Conservation (phyloP, 2,329 filamentous ascomycete species). For the Xenoacremonium recifei region DNA sequence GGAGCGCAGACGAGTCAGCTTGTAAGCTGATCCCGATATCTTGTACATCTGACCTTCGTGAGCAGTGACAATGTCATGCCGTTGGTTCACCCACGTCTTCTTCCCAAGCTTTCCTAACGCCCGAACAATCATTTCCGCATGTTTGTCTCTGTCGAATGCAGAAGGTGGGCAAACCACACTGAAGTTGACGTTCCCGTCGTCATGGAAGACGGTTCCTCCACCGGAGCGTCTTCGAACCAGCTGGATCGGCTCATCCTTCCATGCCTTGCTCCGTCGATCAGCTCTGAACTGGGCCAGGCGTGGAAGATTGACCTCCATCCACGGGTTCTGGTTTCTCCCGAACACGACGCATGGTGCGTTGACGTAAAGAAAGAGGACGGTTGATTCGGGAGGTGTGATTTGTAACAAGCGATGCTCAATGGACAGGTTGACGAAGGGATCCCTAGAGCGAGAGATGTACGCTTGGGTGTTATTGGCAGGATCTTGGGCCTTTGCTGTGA, state of each 20-base stretch:
- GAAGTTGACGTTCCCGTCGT: conserved; percentile 91
- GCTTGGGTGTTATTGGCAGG: conserved; percentile 58
- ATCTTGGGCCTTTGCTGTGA: conserved; percentile 38
- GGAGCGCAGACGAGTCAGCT: conserved; percentile 76
- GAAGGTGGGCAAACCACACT: conserved; percentile 80
- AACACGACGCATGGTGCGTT: conserved; percentile 88
- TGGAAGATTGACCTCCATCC: conserved; percentile 81
- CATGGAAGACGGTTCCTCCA: conserved; percentile 93
- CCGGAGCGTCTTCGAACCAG: conserved; percentile 84
- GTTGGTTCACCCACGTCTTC: conserved; percentile 74
- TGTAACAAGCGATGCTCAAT: conserved; percentile 89
- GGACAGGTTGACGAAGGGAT: conserved; percentile 89
- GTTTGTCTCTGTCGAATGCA: conserved; percentile 77
- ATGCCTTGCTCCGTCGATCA: conserved; percentile 19
- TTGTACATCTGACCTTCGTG: conserved; percentile 56
- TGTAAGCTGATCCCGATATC: conserved; percentile 92
- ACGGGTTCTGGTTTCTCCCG: conserved; percentile 96
- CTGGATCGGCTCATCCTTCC: conserved; percentile 35
- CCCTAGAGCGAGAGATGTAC: conserved; percentile 65
- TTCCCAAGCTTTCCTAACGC: conserved; percentile 65
- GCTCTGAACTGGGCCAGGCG: conserved; percentile 43
- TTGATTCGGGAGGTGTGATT: conserved; percentile 68
- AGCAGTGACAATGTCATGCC: conserved; percentile 89
- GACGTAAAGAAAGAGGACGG: conserved; percentile 81
- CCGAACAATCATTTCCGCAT: conserved; percentile 91